Base-by-base conservation (phyloP, 176 grass and related monocot species). In the Typha latifolia region DNA sequence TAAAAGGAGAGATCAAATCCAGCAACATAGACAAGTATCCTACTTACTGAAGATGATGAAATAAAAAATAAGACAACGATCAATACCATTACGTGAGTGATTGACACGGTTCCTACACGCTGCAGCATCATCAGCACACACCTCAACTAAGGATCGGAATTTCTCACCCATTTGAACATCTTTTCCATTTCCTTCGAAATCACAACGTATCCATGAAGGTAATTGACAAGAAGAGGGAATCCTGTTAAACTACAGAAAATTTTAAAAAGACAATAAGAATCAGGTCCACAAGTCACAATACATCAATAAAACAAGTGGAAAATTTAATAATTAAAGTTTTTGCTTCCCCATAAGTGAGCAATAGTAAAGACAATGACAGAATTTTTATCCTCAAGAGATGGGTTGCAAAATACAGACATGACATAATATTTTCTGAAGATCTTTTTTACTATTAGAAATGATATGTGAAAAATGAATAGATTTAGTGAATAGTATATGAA, bases 191-290 rank as follows among this genome's bases (percentile, higher is more conserved):
- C 86, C 94, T 78, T 85, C 84, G 61, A 87, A 78, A 70, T 93
- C 84, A 43, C 86, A 99, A 64, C 76, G 85, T 82, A 99, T 84
- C 94, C 94, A 93, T 37, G 89, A 77, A 61, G 94, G 94, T 71
- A 99, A 74, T 80, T 84, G 78, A 74, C 75, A 81, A 32, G 80
- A 82, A 76, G 77, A 61, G 43, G 56, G 77, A 24, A 99, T 51
- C 85, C 90, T 99, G 81, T 99, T 99, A 57, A 78, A 89, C 94
- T 99, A 78, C 75, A 29, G 37, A 47, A 47, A 73, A 73, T 12
- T 9, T 10, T 18, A 21, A 21, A 57, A 21, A 21, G 20, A 56
- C 6, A 21, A 59, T 22, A 19, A 21, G n/a, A 19, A 59, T 59
- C 20, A 59, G 20, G 20, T 19, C 6, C 53, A 59, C 53, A 59